A percentile compares a stretch with the other conserved stretches of the same genome.
Evolutionary conservation across 1,139 yeast genomes (phyloP).

Genomic region (Pichia norvegensis): DNA sequence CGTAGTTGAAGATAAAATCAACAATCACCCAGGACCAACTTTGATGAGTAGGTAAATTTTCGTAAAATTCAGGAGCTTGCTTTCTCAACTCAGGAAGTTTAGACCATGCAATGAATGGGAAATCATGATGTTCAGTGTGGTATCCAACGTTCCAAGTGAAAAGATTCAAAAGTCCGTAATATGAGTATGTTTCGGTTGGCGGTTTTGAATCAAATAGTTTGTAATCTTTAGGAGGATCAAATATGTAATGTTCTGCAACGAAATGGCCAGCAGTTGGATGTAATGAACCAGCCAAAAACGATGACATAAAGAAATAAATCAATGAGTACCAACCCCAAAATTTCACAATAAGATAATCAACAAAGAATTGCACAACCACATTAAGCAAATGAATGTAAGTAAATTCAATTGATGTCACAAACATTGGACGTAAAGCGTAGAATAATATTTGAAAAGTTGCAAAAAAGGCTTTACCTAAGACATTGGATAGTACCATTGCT

Average conservation of each 20-base stretch:
- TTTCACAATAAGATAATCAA: constrained; percentile 50
- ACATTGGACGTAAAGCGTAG: constrained; percentile 87
- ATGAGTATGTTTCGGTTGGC: constrained; percentile 80
- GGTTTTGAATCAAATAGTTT: constrained; percentile 29
- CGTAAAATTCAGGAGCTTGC: constrained; percentile 76
- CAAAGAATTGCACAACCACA: constrained; percentile 49
- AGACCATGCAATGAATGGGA: constrained; percentile 91
- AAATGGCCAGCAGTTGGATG: constrained; percentile 96
- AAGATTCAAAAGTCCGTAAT: constrained; percentile 70
- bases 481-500: constrained; percentile 63
- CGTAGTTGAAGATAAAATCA: constrained; percentile 61
- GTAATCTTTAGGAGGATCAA: constrained; percentile 47
- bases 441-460: constrained; percentile 85
- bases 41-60: constrained; percentile 66
- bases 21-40: constrained; percentile 76
- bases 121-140: constrained; percentile 93
- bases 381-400: constrained; percentile 70
- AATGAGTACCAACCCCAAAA: constrained; percentile 60
- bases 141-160: constrained; percentile 91
- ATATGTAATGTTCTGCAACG: constrained; percentile 85
- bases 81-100: constrained; percentile 56
- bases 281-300: constrained; percentile 83
- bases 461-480: constrained; percentile 82
- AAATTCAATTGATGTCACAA: constrained; percentile 65
- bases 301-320: constrained; percentile 61